Percentiles rank a stretch among this genome's conserved stretches.
These are phyloP conservation scores for Arthrobotrys megalospora DNA, from an alignment of 2,329 filamentous ascomycete species.

Conservation along the genomic window DNA sequence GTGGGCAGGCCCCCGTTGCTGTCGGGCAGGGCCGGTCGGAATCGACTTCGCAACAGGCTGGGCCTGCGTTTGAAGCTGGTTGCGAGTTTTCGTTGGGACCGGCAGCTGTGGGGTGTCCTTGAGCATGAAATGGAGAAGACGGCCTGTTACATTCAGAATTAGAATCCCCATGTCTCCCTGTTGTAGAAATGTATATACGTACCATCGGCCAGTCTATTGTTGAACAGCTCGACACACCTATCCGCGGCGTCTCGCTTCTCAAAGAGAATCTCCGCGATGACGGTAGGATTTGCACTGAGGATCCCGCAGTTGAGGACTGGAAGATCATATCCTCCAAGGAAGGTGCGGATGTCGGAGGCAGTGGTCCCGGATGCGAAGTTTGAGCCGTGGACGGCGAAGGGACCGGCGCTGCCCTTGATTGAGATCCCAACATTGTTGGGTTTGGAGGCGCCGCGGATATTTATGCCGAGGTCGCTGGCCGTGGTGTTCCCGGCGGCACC, in stretches of 20 bases:
- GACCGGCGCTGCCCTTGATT: slow-evolving; percentile 81
- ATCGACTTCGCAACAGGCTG: slow-evolving; percentile 43
- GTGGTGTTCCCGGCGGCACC: slow-evolving; percentile 64
- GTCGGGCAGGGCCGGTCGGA: slow-evolving; percentile 47
- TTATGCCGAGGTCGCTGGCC: slow-evolving; percentile 65
- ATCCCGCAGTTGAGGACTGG: slow-evolving; percentile 78
- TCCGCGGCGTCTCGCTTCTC: slow-evolving; percentile 80
- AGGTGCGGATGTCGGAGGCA: slow-evolving; percentile 84
- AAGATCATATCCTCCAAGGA: slow-evolving; percentile 79
- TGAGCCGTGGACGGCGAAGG: slow-evolving; percentile 80
- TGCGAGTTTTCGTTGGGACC: slow-evolving; percentile 32
- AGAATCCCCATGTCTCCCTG: neutral
- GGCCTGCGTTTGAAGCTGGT: slow-evolving; percentile 29
- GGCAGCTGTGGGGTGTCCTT: slow-evolving; percentile 63
- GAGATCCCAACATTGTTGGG: slow-evolving; percentile 72
- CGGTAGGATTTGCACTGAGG: slow-evolving; percentile 77
- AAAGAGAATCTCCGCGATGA: slow-evolving; percentile 84
- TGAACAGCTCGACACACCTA: slow-evolving; percentile 80
- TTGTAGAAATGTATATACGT: slow-evolving; percentile 65
- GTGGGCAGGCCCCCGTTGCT: slow-evolving; percentile 49
- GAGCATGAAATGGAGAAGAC: slow-evolving; percentile 62
- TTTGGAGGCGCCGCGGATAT: slow-evolving; percentile 65
- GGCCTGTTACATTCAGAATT: slow-evolving; percentile 51
- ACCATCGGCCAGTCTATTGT: slow-evolving; percentile 78
- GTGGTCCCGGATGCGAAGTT: slow-evolving; percentile 88